Conservation (phyloP, 768 basidiomycete species). For the Scleroderma citrinum region DNA sequence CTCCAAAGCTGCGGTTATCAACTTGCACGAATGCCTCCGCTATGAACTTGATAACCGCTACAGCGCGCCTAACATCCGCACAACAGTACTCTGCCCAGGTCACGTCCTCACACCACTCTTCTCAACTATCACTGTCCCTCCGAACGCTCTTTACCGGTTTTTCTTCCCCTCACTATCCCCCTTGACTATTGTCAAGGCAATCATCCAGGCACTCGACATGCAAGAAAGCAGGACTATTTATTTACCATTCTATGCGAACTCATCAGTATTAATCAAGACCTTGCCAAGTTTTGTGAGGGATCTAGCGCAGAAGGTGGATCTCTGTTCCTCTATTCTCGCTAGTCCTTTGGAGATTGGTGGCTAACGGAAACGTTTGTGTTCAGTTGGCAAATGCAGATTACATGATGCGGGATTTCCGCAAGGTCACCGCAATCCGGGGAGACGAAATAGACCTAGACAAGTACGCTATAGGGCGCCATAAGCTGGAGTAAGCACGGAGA, state of each 20-base stretch:
- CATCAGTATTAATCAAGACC: constrained; percentile 47
- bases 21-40: constrained; percentile 77
- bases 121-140: constrained; percentile 47
- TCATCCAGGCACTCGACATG: constrained; percentile 78
- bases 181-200: constrained; percentile 68
- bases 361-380: no score
- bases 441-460: constrained; percentile 39
- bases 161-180: constrained; percentile 71
- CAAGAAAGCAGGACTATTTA: constrained; percentile 68
- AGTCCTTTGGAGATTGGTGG: no score
- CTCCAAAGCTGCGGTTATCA: constrained; percentile 85
- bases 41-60: constrained; percentile 83
- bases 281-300: constrained; percentile 74
- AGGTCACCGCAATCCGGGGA: constrained; percentile 51
- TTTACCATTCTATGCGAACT: constrained; percentile 68
- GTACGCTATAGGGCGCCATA: not conserved
- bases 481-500: not conserved
- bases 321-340: not conserved
- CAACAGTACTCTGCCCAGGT: constrained; percentile 79
- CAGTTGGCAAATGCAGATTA: constrained; percentile 67
- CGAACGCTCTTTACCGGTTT: constrained; percentile 54
- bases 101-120: constrained; percentile 80
- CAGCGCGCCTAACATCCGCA: constrained; percentile 67
- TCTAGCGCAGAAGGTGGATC: constrained; percentile 62
- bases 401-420: constrained; percentile 63